phyloP scores from a whole-genome alignment of 768 basidiomycete genomes.

The Amanita phalloides region DNA sequence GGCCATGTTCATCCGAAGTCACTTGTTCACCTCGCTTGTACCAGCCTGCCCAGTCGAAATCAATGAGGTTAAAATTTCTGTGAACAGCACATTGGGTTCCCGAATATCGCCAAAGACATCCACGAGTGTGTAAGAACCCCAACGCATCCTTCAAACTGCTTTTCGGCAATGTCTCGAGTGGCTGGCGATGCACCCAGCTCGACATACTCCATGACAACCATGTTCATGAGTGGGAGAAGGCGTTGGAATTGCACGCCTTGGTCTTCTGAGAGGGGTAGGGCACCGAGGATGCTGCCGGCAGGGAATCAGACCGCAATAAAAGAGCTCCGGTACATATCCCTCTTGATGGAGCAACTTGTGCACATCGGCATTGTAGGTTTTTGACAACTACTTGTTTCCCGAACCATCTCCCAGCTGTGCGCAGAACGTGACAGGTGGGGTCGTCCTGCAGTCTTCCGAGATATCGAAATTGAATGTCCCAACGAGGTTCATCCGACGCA shows the following conservation, averaged over 20 bases:
- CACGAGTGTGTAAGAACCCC: too few relatives aligned
- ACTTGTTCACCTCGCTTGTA: not conserved
- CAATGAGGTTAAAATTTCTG: not conserved
- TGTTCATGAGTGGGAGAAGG: too few relatives aligned
- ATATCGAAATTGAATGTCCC: conserved; percentile 8
- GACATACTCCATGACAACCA: too few relatives aligned
- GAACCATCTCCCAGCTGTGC: conserved; percentile 1
- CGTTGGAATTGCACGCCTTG: too few relatives aligned
- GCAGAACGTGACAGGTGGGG: conserved; percentile 8
- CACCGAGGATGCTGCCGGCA: not conserved
- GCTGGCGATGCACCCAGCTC: too few relatives aligned
- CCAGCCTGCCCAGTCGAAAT: not conserved
- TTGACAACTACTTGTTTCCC: conserved; percentile 6
- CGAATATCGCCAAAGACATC: too few relatives aligned
- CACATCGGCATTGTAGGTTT: conserved; percentile 4
- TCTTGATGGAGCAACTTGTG: conserved; percentile 5
- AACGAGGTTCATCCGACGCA: not conserved
- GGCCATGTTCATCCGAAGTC: not conserved
- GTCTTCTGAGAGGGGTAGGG: too few relatives aligned
- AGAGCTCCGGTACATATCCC: conserved; percentile 2
- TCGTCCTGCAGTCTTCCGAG: conserved; percentile 6
- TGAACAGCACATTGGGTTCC: not conserved
- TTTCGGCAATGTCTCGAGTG: not conserved
- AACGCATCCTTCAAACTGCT: too few relatives aligned
- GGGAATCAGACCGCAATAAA: not conserved